A percentile compares a stretch with the other conserved stretches of the same genome.
Conservation (phyloP, 108 stramenopile genomes). For the Pseudonitzschia delicatissima region DNA sequence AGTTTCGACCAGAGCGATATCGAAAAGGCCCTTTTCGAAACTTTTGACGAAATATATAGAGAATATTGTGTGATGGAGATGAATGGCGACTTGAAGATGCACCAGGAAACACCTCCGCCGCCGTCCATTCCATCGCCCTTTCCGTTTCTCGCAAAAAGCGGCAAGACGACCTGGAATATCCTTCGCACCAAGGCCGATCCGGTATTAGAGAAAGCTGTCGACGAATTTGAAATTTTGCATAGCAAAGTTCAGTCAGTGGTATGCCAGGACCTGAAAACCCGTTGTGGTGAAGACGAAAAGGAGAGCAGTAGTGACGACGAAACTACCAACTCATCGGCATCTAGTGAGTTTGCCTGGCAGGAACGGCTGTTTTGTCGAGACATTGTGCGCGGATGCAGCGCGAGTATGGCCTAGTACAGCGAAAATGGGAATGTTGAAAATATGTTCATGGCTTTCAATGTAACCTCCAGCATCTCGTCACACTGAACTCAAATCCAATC, state of each 20-base stretch:
- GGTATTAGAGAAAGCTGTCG: not conserved
- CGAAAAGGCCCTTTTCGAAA: not conserved
- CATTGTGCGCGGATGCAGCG: slow-evolving; percentile 7
- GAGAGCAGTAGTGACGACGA: not conserved
- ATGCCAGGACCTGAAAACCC: slow-evolving; percentile 7
- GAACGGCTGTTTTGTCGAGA: slow-evolving; percentile 26
- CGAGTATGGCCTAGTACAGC: no score
- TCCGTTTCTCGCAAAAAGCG: not conserved
- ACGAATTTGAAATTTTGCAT: slow-evolving; percentile 3
- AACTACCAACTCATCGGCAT: not conserved
- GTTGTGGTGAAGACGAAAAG: not conserved
- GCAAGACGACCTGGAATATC: not conserved
- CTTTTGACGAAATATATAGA: not conserved
- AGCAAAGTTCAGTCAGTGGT: slow-evolving; percentile 11
- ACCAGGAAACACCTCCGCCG: not conserved
- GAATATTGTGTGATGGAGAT: not conserved
- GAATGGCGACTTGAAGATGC: not conserved
- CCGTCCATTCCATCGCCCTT: not conserved
- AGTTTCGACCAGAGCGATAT: not conserved
- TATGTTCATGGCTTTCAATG: no score
- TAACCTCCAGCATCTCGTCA: no score
- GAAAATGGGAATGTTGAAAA: no score
- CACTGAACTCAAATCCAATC: no score
- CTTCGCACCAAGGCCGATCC: not conserved
- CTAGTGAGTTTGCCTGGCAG: slow-evolving; percentile 26